Percentiles rank a stretch among this genome's conserved stretches.
Evolutionary conservation across 2,329 filamentous ascomycete genomes (phyloP).

Genomic region (Pyricularia sp.): DNA sequence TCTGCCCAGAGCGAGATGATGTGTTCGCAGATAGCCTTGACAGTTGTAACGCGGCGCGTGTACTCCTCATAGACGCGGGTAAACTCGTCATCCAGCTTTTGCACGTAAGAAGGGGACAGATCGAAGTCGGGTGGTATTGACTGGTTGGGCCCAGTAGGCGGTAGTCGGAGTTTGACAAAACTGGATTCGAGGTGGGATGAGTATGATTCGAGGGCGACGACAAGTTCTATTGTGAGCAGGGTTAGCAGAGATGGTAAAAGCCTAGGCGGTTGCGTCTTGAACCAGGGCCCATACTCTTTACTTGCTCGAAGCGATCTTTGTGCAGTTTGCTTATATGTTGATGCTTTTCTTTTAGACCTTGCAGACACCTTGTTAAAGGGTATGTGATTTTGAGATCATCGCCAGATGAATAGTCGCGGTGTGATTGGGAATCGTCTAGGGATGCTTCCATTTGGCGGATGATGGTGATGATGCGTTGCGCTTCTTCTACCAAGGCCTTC

Average conservation of each 20-base stretch:
- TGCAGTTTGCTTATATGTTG: constrained; percentile 71
- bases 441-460: constrained; percentile 94
- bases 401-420: constrained; percentile 48
- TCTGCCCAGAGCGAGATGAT: constrained; percentile 96
- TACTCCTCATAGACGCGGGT: constrained; percentile 96
- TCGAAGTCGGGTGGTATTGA: constrained; percentile 78
- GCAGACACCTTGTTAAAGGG: constrained; percentile 72
- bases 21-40: constrained; percentile 67
- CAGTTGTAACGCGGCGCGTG: constrained; percentile 66
- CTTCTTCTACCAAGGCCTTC: constrained; percentile 82
- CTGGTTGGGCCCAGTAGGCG: constrained; percentile 69
- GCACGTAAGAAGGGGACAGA: constrained; percentile 82
- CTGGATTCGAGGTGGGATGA: constrained; percentile 88
- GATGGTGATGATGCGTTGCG: constrained; percentile 69
- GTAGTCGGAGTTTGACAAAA: constrained; percentile 78
- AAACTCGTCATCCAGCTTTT: constrained; percentile 82
- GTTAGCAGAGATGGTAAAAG: neutral
- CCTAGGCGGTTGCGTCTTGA: neutral
- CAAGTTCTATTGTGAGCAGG: constrained; percentile 57
- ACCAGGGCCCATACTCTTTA: constrained; percentile 62
- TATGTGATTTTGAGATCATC: constrained; percentile 69
- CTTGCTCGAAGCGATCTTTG: constrained; percentile 87
- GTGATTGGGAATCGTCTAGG: constrained; percentile 64
- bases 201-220: constrained; percentile 88
- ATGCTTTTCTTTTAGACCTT: constrained; percentile 78